Evolutionary conservation across 345 rosid genomes (phyloP), one percentile per base, ranked within the genome.

Genomic region (Aquilaria sinensis): DNA sequence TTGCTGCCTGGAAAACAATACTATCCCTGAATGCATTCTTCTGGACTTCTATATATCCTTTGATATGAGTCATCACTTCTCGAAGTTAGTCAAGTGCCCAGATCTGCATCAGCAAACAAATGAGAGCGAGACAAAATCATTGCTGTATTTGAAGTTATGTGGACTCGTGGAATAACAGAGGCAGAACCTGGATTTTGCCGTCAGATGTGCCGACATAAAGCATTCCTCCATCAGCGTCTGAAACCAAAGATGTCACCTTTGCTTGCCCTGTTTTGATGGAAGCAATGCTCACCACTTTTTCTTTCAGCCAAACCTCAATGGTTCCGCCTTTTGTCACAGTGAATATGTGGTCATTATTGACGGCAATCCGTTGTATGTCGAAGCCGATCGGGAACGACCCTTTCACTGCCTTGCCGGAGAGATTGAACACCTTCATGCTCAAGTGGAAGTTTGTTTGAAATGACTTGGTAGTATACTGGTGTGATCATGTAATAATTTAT

Each of bases 291-390:
- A 33, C 47, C 14, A 77, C 43, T 57, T 72, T 77, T 48, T 84
- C 84, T 58, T 71, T 80, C 13, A 80, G 57, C 86, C 89, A 86
- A 47, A 82, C 85, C 60, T 86, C 87, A 23, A 84, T 75, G 29
- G 59, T 45, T 65, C 93, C 87, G 31, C 73, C 65, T 63, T 77
- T 84, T 2, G 85, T 80, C 0, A 79, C 79, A 1, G 86, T 82
- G 68, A 81, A 81, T 70, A 86, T 75, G 80, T 72, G 79, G 61
- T 86, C 82, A 41, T 56, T 76, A 78, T 60, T 83, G 50, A 65
- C 76, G 4, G 71, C 70, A 12, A 78, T 80, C 15, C 29, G 78
- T 49, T 69, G 74, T 56, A 83, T 75, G 65, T 81, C 87, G 10
- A 73, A 59, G 33, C 78, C 79, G 0, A 73, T 76, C 3, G 72